Percentiles rank a stretch among this genome's conserved stretches.
phyloP scores from a whole-genome alignment of 1,284 basidiomycete genomes.

The Ustilago xerochloae region DNA sequence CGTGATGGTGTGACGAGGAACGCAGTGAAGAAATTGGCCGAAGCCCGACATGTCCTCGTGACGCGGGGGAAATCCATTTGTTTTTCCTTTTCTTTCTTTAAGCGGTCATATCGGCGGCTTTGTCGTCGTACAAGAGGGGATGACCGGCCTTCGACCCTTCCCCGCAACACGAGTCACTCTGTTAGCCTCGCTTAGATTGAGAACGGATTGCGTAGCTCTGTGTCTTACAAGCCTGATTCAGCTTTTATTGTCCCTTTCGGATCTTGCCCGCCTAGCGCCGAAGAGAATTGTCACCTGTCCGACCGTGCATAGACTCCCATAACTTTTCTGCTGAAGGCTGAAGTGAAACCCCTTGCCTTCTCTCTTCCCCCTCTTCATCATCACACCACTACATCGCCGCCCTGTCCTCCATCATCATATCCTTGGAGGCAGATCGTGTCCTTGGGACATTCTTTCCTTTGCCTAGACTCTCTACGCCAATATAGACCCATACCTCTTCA shows the following conservation, averaged over 20 bases:
- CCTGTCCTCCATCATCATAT: too few species aligned
- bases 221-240: background rate
- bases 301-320: background rate
- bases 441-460: too few species aligned
- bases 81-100: background rate
- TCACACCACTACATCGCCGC: too few species aligned
- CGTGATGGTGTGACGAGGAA: background rate
- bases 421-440: too few species aligned
- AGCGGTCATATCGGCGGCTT: background rate
- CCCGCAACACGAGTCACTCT: background rate
- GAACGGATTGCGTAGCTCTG: background rate
- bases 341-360: too few species aligned
- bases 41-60: background rate
- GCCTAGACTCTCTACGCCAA: background rate
- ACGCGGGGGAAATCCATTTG: background rate
- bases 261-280: slow-evolving; percentile 19
- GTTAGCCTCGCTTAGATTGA: background rate
- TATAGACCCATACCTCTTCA: background rate
- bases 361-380: too few species aligned
- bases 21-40: background rate
- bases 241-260: background rate
- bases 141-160: background rate
- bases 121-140: background rate
- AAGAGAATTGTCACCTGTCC: background rate
- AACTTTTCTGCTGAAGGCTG: too few species aligned